These are phyloP conservation scores for Psilocybe sp. DNA, from an alignment of 768 basidiomycete genomes.

Conservation along the genomic window DNA sequence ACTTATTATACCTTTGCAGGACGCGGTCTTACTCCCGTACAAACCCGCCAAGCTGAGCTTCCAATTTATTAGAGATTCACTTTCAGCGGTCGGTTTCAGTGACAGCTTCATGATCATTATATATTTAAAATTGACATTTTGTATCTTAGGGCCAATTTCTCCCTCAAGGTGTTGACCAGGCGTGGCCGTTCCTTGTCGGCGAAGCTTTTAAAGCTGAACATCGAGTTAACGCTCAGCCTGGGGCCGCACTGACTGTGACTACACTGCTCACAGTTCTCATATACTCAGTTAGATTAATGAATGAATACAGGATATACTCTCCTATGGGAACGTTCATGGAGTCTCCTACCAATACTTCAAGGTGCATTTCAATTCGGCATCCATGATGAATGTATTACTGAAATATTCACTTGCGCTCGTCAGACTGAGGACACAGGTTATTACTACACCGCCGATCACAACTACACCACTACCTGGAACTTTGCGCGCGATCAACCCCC, in stretches of 20 bases:
- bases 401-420: background rate
- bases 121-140: background rate
- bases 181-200: constrained; percentile 53
- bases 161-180: constrained; percentile 50
- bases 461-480: constrained; percentile 59
- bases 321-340: constrained; percentile 53
- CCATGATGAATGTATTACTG: background rate
- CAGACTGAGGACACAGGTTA: constrained; percentile 59
- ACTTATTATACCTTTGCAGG: constrained; percentile 26
- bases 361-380: constrained; percentile 19
- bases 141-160: constrained; percentile 50
- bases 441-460: constrained; percentile 52
- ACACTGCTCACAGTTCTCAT: background rate
- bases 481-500: constrained; percentile 44
- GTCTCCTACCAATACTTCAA: constrained; percentile 50
- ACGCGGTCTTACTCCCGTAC: constrained; percentile 43
- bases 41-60: constrained; percentile 42
- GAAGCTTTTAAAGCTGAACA: constrained; percentile 53
- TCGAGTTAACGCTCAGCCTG: constrained; percentile 51
- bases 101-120: too few relatives aligned
- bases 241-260: constrained; percentile 43
- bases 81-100: constrained; percentile 43
- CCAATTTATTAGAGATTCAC: constrained; percentile 58
- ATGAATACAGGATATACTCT: constrained; percentile 40
- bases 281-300: background rate